A percentile compares a stretch with the other conserved stretches of the same genome.
These are phyloP conservation scores for Tulasnella sp. DNA, from an alignment of 768 basidiomycete genomes.

Conservation along the genomic window DNA sequence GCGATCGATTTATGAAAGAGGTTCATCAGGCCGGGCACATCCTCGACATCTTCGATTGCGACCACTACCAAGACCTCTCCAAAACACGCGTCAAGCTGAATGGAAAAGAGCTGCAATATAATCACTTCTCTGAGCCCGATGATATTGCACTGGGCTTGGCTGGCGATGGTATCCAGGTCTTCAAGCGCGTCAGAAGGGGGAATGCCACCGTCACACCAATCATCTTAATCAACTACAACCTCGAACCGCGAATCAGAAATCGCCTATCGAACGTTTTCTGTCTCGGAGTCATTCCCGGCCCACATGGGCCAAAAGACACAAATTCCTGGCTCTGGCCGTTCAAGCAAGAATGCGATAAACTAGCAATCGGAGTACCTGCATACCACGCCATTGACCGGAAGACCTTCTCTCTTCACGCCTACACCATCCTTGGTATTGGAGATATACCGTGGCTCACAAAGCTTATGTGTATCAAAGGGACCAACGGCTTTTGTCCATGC, in stretches of 20 bases:
- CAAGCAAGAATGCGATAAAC: slow-evolving; percentile 26
- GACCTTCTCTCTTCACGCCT: slow-evolving; percentile 25
- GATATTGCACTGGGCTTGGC: slow-evolving; percentile 36
- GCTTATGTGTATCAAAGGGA: slow-evolving; percentile 32
- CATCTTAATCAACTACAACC: slow-evolving; percentile 33
- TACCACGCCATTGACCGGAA: slow-evolving; percentile 22
- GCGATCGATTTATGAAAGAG: slow-evolving; percentile 10
- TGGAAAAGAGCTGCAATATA: slow-evolving; percentile 19
- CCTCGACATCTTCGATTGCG: slow-evolving; percentile 29
- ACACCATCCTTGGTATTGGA: slow-evolving; percentile 22
- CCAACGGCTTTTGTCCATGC: slow-evolving; percentile 30
- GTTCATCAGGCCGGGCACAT: slow-evolving; percentile 21
- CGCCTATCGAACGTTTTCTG: slow-evolving; percentile 27
- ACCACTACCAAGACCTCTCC: slow-evolving; percentile 23
- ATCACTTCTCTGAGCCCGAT: slow-evolving; percentile 27
- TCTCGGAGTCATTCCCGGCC: slow-evolving; percentile 36
- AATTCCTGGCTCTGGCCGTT: slow-evolving; percentile 30
- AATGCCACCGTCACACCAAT: slow-evolving; percentile 31
- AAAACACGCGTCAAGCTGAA: slow-evolving; percentile 24
- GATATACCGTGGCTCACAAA: slow-evolving; percentile 29
- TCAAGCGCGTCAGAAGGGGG: slow-evolving; percentile 19
- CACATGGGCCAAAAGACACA: slow-evolving; percentile 30
- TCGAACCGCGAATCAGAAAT: slow-evolving; percentile 29
- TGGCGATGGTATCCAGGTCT: slow-evolving; percentile 34
- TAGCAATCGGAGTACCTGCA: slow-evolving; percentile 25